phyloP scores from a whole-genome alignment of 106 monocot genomes.

The Xerophyta viscosa region DNA sequence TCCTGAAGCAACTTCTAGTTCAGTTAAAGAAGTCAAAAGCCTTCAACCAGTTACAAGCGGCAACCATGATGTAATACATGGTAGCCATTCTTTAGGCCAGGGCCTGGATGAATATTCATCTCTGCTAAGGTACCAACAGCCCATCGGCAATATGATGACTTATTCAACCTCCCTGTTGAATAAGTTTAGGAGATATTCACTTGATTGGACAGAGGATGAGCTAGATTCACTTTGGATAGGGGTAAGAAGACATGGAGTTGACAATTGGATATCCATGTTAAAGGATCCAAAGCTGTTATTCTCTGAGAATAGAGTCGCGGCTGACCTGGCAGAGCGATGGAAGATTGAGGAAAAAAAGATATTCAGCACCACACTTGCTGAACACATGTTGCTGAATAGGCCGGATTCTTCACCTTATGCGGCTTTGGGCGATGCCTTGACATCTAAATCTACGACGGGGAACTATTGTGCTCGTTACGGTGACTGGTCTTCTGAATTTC shows the following conservation, averaged over 20 bases:
- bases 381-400: conserved; percentile 5
- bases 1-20: background rate
- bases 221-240: conserved; percentile 97
- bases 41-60: conserved; percentile 2
- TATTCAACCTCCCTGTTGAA: conserved; percentile 8
- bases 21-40: conserved; percentile 5
- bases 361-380: conserved; percentile 15
- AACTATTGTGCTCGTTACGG: conserved; percentile 6
- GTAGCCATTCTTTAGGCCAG: conserved; percentile 5
- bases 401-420: conserved; percentile 6
- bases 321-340: conserved; percentile 73
- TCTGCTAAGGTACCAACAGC: conserved; percentile 13
- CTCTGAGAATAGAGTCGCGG: conserved; percentile 30
- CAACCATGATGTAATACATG: conserved; percentile 3
- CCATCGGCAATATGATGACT: conserved; percentile 11
- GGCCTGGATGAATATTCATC: conserved; percentile 11
- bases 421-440: conserved; percentile 1
- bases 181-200: conserved; percentile 16
- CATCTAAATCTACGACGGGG: conserved; percentile 3
- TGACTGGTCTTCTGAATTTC: conserved; percentile 17
- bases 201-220: conserved; percentile 82
- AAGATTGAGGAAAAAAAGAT: conserved; percentile 64
- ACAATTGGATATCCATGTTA: conserved; percentile 74
- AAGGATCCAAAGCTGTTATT: conserved; percentile 56
- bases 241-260: conserved; percentile 74